These are phyloP conservation scores for Geranium brycei DNA, from an alignment of 345 rosid genomes.

Conservation along the genomic window DNA sequence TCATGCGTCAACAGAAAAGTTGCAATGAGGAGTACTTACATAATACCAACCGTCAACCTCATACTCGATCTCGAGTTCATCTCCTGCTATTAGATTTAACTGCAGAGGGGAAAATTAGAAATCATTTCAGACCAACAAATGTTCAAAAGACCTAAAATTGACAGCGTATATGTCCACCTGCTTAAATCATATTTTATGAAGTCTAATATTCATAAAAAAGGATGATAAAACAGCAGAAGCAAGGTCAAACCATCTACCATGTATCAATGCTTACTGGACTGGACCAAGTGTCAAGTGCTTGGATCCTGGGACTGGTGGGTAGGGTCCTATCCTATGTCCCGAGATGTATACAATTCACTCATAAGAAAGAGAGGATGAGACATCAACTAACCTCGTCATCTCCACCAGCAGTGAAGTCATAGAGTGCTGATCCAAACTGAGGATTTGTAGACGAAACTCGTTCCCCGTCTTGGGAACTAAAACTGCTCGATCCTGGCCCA, in stretches of 20 bases:
- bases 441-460: conserved; percentile 45
- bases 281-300: too few relatives aligned
- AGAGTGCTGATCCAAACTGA: conserved; percentile 74
- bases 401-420: conserved; percentile 98
- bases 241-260: too few relatives aligned
- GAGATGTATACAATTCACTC: too few relatives aligned
- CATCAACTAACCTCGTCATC: conserved; percentile 71
- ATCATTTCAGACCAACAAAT: not conserved
- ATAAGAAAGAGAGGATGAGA: too few relatives aligned
- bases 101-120: conserved; percentile 26
- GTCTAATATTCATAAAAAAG: too few relatives aligned
- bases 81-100: conserved; percentile 87
- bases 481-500: conserved; percentile 47
- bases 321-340: too few relatives aligned
- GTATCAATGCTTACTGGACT: too few relatives aligned
- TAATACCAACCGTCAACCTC: conserved; percentile 99
- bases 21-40: conserved; percentile 37
- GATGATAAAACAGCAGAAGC: too few relatives aligned
- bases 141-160: not conserved
- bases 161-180: not conserved
- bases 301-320: too few relatives aligned
- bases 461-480: conserved; percentile 53
- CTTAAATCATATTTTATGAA: not conserved
- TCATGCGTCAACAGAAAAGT: too few relatives aligned
- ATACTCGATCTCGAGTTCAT: conserved; percentile 81